A percentile compares a stretch with the other conserved stretches of the same genome.
Conservation (phyloP, 2,329 filamentous ascomycete genomes). For the Cercospora berteroae region DNA sequence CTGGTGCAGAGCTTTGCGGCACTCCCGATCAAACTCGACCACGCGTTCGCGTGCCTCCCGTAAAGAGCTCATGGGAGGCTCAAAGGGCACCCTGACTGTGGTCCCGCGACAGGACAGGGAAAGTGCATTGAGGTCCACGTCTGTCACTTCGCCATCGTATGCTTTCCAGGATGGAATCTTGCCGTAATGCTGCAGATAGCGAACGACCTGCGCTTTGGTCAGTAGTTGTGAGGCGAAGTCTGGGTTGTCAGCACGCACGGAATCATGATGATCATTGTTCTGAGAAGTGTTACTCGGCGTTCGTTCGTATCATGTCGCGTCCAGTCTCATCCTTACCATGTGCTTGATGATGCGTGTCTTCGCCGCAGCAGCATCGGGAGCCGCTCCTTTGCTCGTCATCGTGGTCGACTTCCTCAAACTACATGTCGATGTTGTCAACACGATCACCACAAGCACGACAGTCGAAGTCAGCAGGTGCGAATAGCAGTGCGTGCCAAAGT, state of each 20-base stretch:
- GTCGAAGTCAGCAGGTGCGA: neutral
- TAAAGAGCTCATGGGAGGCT: slow-evolving; percentile 67
- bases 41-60: slow-evolving; percentile 67
- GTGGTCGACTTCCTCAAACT: too few species aligned
- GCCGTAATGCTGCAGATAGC: slow-evolving; percentile 74
- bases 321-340: neutral
- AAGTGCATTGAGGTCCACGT: slow-evolving; percentile 64
- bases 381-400: neutral
- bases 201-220: slow-evolving; percentile 50
- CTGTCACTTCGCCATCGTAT: slow-evolving; percentile 59
- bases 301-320: neutral
- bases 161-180: slow-evolving; percentile 57
- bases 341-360: neutral
- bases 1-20: slow-evolving; percentile 60
- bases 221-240: neutral
- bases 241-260: slow-evolving; percentile 42
- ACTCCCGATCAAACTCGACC: slow-evolving; percentile 68
- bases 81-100: slow-evolving; percentile 58
- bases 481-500: neutral
- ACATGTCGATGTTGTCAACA: neutral
- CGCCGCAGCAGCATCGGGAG: neutral
- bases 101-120: slow-evolving; percentile 56
- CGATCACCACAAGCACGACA: neutral
- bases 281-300: neutral
- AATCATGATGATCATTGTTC: slow-evolving; percentile 77